A percentile compares a stretch with the other conserved stretches of the same genome.
phyloP scores from a whole-genome alignment of 441 rosid species.

The Brassica balearica region DNA sequence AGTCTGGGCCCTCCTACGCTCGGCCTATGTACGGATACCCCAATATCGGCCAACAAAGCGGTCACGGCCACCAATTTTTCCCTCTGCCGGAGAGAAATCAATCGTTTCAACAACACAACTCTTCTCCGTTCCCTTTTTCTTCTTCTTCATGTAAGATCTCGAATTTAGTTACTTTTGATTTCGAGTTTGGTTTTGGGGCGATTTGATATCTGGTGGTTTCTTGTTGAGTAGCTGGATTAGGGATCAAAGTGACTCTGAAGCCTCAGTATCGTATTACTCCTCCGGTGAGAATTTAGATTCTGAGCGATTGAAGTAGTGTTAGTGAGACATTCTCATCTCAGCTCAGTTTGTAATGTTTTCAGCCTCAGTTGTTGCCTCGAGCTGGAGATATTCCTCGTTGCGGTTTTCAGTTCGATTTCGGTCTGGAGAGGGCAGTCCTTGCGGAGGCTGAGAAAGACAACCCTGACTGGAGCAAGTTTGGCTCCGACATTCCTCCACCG shows the following conservation, averaged over 20 bases:
- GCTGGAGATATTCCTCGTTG: slow-evolving; percentile 80
- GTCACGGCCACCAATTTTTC: slow-evolving; percentile 50
- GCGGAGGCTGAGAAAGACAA: slow-evolving; percentile 80
- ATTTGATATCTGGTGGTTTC: neutral
- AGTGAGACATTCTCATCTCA: neutral
- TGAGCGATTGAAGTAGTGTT: no score
- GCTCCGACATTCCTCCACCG: slow-evolving; percentile 62
- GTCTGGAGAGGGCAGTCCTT: slow-evolving; percentile 71
- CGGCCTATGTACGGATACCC: slow-evolving; percentile 69
- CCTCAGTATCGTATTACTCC: slow-evolving; percentile 88
- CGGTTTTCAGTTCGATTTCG: slow-evolving; percentile 84
- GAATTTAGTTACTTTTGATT: neutral
- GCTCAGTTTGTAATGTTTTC: slow-evolving; percentile 28
- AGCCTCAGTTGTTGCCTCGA: slow-evolving; percentile 78
- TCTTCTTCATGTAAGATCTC: slow-evolving; percentile 61
- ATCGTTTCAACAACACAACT: slow-evolving; percentile 51
- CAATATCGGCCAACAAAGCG: slow-evolving; percentile 66
- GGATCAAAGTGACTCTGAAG: slow-evolving; percentile 75
- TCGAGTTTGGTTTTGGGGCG: neutral
- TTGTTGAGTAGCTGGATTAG: slow-evolving; percentile 67
- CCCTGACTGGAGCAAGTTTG: slow-evolving; percentile 78
- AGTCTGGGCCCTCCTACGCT: slow-evolving; percentile 49
- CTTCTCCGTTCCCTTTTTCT: slow-evolving; percentile 47
- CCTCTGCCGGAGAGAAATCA: slow-evolving; percentile 59
- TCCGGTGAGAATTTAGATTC: slow-evolving; percentile 53